Percentiles rank a stretch among this genome's conserved stretches.
Evolutionary conservation across 148 eudicot species (phyloP).

Genomic region (Camellia lanceoleosa): DNA sequence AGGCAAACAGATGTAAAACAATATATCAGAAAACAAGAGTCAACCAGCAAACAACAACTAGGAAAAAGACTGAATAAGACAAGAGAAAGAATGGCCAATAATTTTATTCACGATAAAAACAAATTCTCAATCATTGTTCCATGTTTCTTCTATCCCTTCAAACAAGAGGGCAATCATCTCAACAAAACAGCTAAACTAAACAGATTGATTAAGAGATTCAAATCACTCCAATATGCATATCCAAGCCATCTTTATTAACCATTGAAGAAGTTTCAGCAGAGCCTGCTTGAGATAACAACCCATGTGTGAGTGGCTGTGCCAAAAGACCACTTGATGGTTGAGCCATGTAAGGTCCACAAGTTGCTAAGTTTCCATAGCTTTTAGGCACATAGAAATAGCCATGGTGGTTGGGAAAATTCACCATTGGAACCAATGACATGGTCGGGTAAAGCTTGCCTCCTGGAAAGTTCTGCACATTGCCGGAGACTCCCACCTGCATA

Average conservation of each 20-base stretch:
- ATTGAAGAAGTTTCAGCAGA: background rate
- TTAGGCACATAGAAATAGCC: conserved; percentile 16
- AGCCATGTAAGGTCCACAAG: conserved; percentile 11
- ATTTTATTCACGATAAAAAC: background rate
- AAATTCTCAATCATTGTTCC: background rate
- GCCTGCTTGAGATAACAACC: background rate
- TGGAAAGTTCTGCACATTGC: conserved; percentile 14
- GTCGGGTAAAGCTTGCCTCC: background rate
- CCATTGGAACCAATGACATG: conserved; percentile 10
- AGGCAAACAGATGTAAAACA: no score
- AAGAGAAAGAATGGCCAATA: background rate
- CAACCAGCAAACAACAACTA: no score
- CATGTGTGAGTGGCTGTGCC: background rate
- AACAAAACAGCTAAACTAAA: background rate
- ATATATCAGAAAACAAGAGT: no score
- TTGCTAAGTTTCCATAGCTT: conserved; percentile 14
- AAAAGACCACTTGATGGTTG: background rate
- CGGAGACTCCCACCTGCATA: conserved; percentile 18
- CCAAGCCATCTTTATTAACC: background rate
- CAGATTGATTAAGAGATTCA: background rate
- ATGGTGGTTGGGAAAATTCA: conserved; percentile 15
- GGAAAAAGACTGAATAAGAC: background rate
- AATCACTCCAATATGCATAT: background rate
- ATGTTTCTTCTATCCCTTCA: background rate
- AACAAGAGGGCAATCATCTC: background rate